Conservation (phyloP, 805 yeast species). For the Starmerella stellata region DNA sequence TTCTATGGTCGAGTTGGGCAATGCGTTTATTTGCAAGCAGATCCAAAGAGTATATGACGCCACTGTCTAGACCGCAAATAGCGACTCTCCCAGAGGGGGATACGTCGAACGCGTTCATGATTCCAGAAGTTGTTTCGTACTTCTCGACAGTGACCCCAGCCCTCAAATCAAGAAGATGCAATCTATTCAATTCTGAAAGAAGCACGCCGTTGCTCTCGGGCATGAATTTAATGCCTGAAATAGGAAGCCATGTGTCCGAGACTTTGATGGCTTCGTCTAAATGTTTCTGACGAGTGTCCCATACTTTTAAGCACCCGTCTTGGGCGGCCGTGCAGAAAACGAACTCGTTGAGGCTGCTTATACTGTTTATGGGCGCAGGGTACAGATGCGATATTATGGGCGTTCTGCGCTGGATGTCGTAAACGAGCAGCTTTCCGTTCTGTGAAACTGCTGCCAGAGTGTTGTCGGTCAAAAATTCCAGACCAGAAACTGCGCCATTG, state of each 20-base stretch:
- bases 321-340: constrained; percentile 8
- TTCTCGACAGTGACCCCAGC: constrained; percentile 2
- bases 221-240: constrained; percentile 2
- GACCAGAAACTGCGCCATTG: constrained; percentile 8
- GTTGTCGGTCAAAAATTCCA: constrained; percentile 7
- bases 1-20: constrained; percentile 3
- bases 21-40: constrained; percentile 5
- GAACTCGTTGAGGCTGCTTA: constrained; percentile 88
- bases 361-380: constrained; percentile 17
- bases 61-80: constrained; percentile 10
- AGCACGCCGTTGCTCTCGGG: constrained; percentile 9
- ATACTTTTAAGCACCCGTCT: constrained; percentile 9
- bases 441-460: constrained; percentile 7
- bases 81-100: constrained; percentile 14
- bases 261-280: not conserved
- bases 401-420: constrained; percentile 80
- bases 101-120: constrained; percentile 7
- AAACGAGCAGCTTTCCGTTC: constrained; percentile 26
- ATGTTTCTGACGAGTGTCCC: constrained; percentile 9
- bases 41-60: constrained; percentile 10
- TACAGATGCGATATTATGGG: not conserved
- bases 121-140: constrained; percentile 1
- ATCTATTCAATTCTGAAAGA: not conserved
- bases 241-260: not conserved
- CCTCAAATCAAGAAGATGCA: constrained; percentile 12